Percentiles rank a stretch among this genome's conserved stretches.
phyloP scores from a whole-genome alignment of 495 filamentous ascomycete species.

The Neurospora tetrasperma region DNA sequence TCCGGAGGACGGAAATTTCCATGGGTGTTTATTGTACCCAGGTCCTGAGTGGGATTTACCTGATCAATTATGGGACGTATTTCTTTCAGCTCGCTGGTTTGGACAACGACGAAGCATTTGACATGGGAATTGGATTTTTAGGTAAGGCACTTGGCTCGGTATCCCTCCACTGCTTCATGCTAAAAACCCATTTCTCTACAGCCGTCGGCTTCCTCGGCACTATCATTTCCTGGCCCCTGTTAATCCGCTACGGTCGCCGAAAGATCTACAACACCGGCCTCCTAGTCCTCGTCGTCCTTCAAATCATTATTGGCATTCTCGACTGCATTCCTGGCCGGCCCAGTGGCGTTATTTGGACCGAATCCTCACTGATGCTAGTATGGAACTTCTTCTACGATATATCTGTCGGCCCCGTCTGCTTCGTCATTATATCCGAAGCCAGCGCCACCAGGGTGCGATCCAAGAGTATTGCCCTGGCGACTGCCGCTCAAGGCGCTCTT shows the following conservation, averaged over 20 bases:
- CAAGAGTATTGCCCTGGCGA: slow-evolving; percentile 53
- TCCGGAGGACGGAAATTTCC: slow-evolving; percentile 47
- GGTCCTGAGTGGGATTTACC: slow-evolving; percentile 38
- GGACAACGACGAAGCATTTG: slow-evolving; percentile 34
- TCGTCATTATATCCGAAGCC: slow-evolving; percentile 52
- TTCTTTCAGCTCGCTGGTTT: slow-evolving; percentile 56
- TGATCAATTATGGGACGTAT: slow-evolving; percentile 51
- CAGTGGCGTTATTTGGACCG: slow-evolving; percentile 38
- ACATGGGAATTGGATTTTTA: slow-evolving; percentile 40
- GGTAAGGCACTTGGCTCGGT: slow-evolving; percentile 18
- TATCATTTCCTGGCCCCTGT: slow-evolving; percentile 43
- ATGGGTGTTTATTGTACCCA: slow-evolving; percentile 42
- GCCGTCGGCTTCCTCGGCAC: slow-evolving; percentile 39
- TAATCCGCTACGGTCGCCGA: slow-evolving; percentile 43
- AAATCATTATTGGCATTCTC: slow-evolving; percentile 50
- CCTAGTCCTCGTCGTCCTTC: slow-evolving; percentile 32
- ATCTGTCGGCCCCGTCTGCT: slow-evolving; percentile 51
- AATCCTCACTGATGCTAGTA: slow-evolving; percentile 43
- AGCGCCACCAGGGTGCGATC: slow-evolving; percentile 48
- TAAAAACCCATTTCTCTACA: slow-evolving; percentile 6
- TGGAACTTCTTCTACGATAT: slow-evolving; percentile 49
- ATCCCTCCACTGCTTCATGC: background rate
- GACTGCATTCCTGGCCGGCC: slow-evolving; percentile 41
- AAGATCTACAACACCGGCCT: slow-evolving; percentile 45
- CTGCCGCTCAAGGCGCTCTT: slow-evolving; percentile 47